These are phyloP conservation scores for Debaryomyces hansenii DNA, from an alignment of 805 yeast genomes.

Conservation along the genomic window DNA sequence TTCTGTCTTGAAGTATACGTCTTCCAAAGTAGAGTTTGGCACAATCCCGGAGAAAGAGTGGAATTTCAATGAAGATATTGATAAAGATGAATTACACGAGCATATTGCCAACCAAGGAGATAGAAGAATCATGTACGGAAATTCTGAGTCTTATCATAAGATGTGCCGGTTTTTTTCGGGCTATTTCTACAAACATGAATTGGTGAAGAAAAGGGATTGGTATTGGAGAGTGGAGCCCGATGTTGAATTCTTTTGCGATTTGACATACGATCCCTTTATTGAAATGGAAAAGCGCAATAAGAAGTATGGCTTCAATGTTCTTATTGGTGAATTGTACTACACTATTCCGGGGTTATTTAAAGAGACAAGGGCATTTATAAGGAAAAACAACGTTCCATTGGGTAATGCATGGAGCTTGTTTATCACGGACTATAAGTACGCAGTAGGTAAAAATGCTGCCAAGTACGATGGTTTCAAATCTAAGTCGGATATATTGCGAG, in stretches of 20 bases:
- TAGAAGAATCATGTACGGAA: conserved; percentile 80
- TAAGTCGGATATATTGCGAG: conserved; percentile 20
- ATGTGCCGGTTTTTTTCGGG: conserved; percentile 96
- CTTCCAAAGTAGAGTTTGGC: conserved; percentile 73
- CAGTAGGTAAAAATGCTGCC: conserved; percentile 19
- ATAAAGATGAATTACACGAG: conserved; percentile 49
- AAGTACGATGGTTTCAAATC: conserved; percentile 22
- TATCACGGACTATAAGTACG: conserved; percentile 30
- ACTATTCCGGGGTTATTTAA: conserved; percentile 83
- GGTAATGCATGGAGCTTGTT: conserved; percentile 74
- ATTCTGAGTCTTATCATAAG: conserved; percentile 77
- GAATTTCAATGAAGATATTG: conserved; percentile 56
- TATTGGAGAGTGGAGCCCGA: conserved; percentile 97
- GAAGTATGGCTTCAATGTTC: conserved; percentile 81
- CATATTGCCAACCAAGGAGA: conserved; percentile 76
- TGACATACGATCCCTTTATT: conserved; percentile 86
- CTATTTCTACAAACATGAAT: conserved; percentile 73
- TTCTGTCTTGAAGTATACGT: conserved; percentile 51
- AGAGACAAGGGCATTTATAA: conserved; percentile 64
- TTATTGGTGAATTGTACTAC: conserved; percentile 73
- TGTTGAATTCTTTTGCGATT: conserved; percentile 85
- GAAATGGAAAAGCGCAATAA: conserved; percentile 73
- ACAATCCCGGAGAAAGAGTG: conserved; percentile 57
- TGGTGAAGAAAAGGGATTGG: conserved; percentile 75
- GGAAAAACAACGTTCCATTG: conserved; percentile 41